Percentiles rank a stretch among this genome's conserved stretches.
These are phyloP conservation scores for Angophora floribunda DNA, from an alignment of 345 rosid genomes.

Conservation along the genomic window DNA sequence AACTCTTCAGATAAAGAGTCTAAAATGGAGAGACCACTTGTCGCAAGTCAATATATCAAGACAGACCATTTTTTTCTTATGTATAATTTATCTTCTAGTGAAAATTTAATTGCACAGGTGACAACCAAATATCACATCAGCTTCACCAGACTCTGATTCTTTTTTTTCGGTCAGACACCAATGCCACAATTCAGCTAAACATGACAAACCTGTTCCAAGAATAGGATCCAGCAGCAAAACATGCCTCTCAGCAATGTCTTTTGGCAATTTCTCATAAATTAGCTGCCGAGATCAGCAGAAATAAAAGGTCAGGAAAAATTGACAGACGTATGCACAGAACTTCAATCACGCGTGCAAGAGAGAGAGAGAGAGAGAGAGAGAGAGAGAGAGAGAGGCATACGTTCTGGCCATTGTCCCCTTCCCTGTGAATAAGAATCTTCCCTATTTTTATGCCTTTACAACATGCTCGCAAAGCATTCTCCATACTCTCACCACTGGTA, in stretches of 20 bases:
- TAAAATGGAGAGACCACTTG: background rate
- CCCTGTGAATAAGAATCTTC: constrained; percentile 93
- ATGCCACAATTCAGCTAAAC: background rate
- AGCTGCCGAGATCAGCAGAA: constrained; percentile 32
- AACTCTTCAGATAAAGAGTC: background rate
- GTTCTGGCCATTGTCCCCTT: constrained; percentile 97
- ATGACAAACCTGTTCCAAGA: constrained; percentile 78
- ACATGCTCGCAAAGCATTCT: constrained; percentile 95
- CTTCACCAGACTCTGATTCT: background rate
- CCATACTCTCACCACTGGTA: constrained; percentile 97
- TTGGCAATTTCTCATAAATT: constrained; percentile 86
- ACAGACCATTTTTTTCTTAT: background rate
- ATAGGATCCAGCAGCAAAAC: constrained; percentile 92
- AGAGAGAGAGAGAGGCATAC: constrained; percentile 10
- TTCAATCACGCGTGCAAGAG: background rate
- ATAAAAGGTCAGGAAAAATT: background rate
- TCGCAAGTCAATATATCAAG: background rate
- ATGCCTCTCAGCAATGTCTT: constrained; percentile 87
- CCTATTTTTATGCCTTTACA: constrained; percentile 98
- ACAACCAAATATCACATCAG: background rate
- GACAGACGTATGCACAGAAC: background rate
- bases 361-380: background rate
- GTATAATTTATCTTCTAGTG: background rate
- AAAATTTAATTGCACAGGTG: background rate
- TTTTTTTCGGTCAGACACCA: background rate